phyloP scores from a whole-genome alignment of 2,329 filamentous ascomycete species.

The Exserohilum turcica region DNA sequence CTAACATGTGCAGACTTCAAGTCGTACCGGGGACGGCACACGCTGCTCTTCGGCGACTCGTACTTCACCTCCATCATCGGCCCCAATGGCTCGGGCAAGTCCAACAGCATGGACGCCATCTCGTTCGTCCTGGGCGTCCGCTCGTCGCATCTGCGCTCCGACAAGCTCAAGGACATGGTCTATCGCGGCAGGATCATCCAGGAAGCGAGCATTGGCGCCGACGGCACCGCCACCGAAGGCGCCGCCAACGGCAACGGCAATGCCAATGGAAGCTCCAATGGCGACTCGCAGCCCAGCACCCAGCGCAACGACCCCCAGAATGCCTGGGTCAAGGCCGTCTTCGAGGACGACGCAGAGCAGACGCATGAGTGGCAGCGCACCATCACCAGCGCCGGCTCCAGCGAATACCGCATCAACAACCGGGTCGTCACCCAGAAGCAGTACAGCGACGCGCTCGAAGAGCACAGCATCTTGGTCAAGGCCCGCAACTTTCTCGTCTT shows the following conservation, averaged over 20 bases:
- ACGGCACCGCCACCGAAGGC: conserved; percentile 71
- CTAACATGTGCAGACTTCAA: conserved; percentile 77
- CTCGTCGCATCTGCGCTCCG: conserved; percentile 94
- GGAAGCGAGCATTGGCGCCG: conserved; percentile 89
- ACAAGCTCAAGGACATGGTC: conserved; percentile 90
- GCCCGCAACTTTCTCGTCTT: conserved; percentile 98
- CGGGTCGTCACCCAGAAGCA: conserved; percentile 83
- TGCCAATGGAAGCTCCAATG: conserved; percentile 34
- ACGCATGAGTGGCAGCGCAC: conserved; percentile 95
- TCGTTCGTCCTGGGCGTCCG: conserved; percentile 99
- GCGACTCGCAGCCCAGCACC: conserved; percentile 63
- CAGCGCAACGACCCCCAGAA: conserved; percentile 80
- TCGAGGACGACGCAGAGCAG: conserved; percentile 94
- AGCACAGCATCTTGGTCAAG: conserved; percentile 96
- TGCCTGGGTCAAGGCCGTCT: conserved; percentile 99
- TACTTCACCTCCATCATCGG: conserved; percentile 99
- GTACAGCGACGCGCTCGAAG: conserved; percentile 91
- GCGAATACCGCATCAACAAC: conserved; percentile 97
- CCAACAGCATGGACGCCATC: conserved; percentile 99
- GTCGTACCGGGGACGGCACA: conserved; percentile 97
- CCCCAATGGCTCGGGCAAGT: conserved; percentile 99
- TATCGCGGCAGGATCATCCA: conserved; percentile 94
- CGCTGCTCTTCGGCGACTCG: conserved; percentile 91
- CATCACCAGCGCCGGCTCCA: conserved; percentile 85
- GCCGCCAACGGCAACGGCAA: conserved; percentile 47